Percentiles rank a stretch among this genome's conserved stretches.
phyloP scores from a whole-genome alignment of 768 basidiomycete species.

The Macrocybe gigantea region DNA sequence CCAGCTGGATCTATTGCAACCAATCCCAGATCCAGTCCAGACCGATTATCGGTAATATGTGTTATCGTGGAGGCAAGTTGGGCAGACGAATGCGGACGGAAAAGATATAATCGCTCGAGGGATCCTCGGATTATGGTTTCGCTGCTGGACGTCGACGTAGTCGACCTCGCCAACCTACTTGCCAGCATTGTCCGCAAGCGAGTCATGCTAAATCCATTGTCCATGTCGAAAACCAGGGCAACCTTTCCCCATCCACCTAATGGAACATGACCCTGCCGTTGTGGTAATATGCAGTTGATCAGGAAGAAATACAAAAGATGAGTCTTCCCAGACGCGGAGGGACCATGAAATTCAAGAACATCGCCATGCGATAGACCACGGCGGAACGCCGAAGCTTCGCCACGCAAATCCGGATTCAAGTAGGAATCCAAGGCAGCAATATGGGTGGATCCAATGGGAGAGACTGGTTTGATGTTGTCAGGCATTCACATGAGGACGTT shows the following conservation, averaged over 20 bases:
- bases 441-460: conserved; percentile 20
- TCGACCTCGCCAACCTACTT: conserved; percentile 32
- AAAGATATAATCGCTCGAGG: conserved; percentile 58
- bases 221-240: conserved; percentile 67
- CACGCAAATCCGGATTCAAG: conserved; percentile 15
- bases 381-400: conserved; percentile 4
- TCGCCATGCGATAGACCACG: conserved; percentile 40
- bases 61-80: conserved; percentile 67
- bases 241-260: conserved; percentile 60
- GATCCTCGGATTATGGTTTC: conserved; percentile 27
- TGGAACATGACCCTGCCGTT: conserved; percentile 16
- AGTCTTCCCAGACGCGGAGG: conserved; percentile 70
- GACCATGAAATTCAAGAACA: conserved; percentile 73
- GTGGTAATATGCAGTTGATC: conserved; percentile 52
- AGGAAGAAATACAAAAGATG: conserved; percentile 68
- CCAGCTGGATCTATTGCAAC: conserved; percentile 74
- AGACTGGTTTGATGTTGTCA: conserved; percentile 5
- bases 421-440: conserved; percentile 26
- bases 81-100: conserved; percentile 58
- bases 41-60: conserved; percentile 44
- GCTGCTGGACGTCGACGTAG: conserved; percentile 17
- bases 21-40: conserved; percentile 52
- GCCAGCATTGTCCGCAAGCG: conserved; percentile 51
- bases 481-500: background rate
- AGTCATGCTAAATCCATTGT: conserved; percentile 53